Base-by-base conservation (phyloP, 495 filamentous ascomycete species). In the Cairneyella variabilis region DNA sequence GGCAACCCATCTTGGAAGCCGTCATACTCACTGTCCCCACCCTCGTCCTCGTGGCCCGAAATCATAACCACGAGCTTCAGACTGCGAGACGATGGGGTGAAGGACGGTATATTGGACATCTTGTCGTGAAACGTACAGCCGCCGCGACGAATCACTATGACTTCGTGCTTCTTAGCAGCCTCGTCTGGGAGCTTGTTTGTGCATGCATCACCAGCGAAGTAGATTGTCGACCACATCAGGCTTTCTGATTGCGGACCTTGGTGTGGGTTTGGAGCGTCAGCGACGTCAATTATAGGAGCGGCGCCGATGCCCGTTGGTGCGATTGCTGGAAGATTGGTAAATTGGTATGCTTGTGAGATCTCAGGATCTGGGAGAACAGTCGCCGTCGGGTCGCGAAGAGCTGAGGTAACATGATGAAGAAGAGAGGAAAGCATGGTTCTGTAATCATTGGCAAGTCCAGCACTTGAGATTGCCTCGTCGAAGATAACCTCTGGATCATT, bases 51-150 rank as follows among this genome's bases (percentile, higher is more conserved):
- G 1, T 86, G 79, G 51, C 82, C 83, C 3, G 85, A 90, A 3
- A 97, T 83, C 0, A 97, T 67, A 18, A 98, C 70, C 7, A 97
- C 88, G 7, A 98, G 76, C 66, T 95, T 88, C 9, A 96, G 68
- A 0, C 80, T 70, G 11, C 47, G 50, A 2, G 76, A 64, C 0
- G 72, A 73, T 0, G 89, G 86, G 11, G 83, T 70, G 64, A 80
- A 90, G 9, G 83, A 79, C 11, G 93, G 90, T 32, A 98, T 89
- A 58, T 89, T 91, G 21, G 75, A 75, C 0, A 97, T 72, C 63
- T 98, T 98, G 27, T 86, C 73, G 6, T 77, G 79, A 68, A 97
- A 97, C 34, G 75, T 86, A 70, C 93, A 98, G 2, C 81, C 84
- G 17, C 93, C 93, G 18, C 93, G 85, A 27, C 81, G 84, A 53